Conservation (phyloP, 176 grass and related monocot species). For the Poa annua region DNA sequence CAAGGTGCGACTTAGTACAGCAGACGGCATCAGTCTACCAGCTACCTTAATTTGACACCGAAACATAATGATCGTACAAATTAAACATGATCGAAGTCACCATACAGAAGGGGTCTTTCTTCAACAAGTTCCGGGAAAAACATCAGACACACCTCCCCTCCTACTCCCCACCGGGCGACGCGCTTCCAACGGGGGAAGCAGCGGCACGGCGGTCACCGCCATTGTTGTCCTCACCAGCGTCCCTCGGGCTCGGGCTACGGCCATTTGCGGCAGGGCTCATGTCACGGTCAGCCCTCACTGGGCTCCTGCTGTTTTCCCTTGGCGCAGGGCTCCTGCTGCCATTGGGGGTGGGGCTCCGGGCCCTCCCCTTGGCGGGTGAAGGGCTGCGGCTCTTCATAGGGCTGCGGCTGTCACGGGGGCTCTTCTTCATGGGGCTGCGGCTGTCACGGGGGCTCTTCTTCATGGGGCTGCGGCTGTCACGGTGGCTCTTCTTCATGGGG, state of each 20-base stretch:
- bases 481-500: constrained; percentile 42
- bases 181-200: constrained; percentile 51
- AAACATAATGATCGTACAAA: not conserved
- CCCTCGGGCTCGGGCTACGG: constrained; percentile 65
- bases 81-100: not conserved
- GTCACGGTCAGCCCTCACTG: constrained; percentile 35
- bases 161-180: constrained; percentile 28
- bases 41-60: not conserved
- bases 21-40: not conserved
- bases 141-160: not conserved
- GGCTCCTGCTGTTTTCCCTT: constrained; percentile 52
- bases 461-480: constrained; percentile 52
- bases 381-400: constrained; percentile 50
- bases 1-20: too few species aligned
- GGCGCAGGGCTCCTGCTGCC: constrained; percentile 60
- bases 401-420: constrained; percentile 56
- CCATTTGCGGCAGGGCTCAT: constrained; percentile 67
- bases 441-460: constrained; percentile 33
- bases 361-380: constrained; percentile 51
- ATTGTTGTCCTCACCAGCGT: constrained; percentile 31
- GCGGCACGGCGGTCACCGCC: constrained; percentile 18
- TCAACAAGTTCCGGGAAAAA: not conserved
- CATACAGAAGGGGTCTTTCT: not conserved
- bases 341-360: constrained; percentile 50
- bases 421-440: constrained; percentile 36